Evolutionary conservation across 768 basidiomycete genomes (phyloP), one percentile per base, ranked within the genome.

Genomic region (Rhodotorula paludigena): DNA sequence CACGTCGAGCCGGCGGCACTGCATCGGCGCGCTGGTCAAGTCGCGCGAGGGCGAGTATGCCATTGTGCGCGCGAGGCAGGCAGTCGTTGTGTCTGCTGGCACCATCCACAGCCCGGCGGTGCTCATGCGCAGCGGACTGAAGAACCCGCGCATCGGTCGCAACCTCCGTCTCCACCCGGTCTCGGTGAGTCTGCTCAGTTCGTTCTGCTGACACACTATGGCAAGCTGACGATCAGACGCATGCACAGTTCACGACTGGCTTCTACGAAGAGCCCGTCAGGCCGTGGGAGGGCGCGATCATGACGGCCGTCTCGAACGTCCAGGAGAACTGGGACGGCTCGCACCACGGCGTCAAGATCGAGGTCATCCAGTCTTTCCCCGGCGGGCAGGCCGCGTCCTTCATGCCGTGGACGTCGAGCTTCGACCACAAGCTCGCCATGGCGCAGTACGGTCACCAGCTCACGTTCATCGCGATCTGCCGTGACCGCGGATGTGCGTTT

Each of bases 231-330:
- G 12, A 0, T 11, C 21, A 21, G 1, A 18, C 15, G 28, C 10
- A 7, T 20, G 3, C 12, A n/a, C 59, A 62, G 56, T 57, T 63
- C 54, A 73, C 76, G 18, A 70, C 70, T 18, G 74, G 73, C 11
- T 54, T 60, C 62, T 77, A 71, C 63, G 65, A 74, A 32, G 54
- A 73, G n/a, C n/a, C 56, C 20, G 69, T 77, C 44, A 63, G 67
- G 18, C 67, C 77, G 1, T 77, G 74, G 76, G 71, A 77, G 28
- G 77, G 77, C 11, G 63, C 73, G 15, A 76, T 77, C 69, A 71
- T 77, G 68, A 77, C 77, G 28, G 68, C 75, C 14, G 74, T 75
- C n/a, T 60, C 68, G 39, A 71, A 59, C 68, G 76, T 71, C 20
- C 68, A 68, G 30, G 71, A 73, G 36, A 73, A 76, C 56, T 57